These are phyloP conservation scores for Ceratocystis destructans DNA, from an alignment of 2,329 filamentous ascomycete species.

Conservation along the genomic window DNA sequence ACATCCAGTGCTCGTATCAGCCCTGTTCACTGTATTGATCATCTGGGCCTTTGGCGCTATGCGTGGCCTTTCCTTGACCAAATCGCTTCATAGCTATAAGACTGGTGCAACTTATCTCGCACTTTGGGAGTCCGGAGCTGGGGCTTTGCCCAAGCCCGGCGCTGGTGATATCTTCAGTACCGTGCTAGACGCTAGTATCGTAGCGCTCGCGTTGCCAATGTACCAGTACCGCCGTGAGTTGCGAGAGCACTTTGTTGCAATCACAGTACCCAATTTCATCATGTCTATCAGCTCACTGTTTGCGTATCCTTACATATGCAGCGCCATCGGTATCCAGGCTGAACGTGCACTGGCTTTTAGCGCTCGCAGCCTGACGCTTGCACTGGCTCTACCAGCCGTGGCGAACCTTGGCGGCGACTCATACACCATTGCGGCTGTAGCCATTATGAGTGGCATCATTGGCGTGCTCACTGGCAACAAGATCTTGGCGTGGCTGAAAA, in stretches of 20 bases:
- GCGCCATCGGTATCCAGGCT: conserved; percentile 40
- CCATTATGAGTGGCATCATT: conserved; percentile 45
- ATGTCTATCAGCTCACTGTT: conserved; percentile 42
- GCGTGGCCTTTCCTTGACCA: conserved; percentile 29
- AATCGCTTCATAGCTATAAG: conserved; percentile 35
- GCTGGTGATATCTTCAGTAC: conserved; percentile 44
- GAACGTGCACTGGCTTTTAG: conserved; percentile 41
- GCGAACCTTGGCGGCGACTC: conserved; percentile 43
- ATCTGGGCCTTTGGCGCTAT: conserved; percentile 41
- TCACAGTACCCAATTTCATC: conserved; percentile 39
- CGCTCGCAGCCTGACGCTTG: conserved; percentile 43
- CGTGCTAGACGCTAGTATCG: conserved; percentile 43
- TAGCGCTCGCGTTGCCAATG: conserved; percentile 47
- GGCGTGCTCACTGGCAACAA: conserved; percentile 41
- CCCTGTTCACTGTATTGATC: conserved; percentile 37
- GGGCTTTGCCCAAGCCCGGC: conserved; percentile 30
- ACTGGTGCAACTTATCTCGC: conserved; percentile 41
- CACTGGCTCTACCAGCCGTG: conserved; percentile 44
- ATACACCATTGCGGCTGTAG: conserved; percentile 42
- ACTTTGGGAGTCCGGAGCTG: conserved; percentile 29
- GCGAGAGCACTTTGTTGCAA: conserved; percentile 37
- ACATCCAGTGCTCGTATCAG: conserved; percentile 45
- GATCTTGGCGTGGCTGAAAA: conserved; percentile 35
- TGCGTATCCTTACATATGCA: conserved; percentile 42
- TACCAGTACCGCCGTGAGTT: conserved; percentile 46